Percentiles rank a stretch among this genome's conserved stretches.
These are phyloP conservation scores for Leccinum arenicola DNA, from an alignment of 768 basidiomycete species.

Conservation along the genomic window DNA sequence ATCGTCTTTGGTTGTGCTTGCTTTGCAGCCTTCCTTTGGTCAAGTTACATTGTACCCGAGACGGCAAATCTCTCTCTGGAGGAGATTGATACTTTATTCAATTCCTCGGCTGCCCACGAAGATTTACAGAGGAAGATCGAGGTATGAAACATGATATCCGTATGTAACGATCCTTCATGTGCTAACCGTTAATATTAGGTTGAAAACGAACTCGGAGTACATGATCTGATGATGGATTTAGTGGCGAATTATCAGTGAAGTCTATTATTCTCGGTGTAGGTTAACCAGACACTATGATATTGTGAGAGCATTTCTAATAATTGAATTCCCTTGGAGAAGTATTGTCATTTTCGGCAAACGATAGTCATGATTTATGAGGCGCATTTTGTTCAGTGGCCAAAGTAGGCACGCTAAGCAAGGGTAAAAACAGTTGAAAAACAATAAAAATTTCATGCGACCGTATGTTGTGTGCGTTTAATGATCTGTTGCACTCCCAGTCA, in stretches of 20 bases:
- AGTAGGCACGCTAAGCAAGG: background rate
- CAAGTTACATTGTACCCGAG: slow-evolving; percentile 67
- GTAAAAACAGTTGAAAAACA: background rate
- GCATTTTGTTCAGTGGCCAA: background rate
- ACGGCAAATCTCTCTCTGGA: slow-evolving; percentile 76
- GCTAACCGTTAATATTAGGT: slow-evolving; percentile 39
- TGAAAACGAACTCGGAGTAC: slow-evolving; percentile 53
- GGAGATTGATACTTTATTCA: slow-evolving; percentile 71
- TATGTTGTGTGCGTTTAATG: no score
- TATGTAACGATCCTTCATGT: background rate
- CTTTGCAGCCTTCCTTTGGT: slow-evolving; percentile 67
- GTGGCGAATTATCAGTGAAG: slow-evolving; percentile 15
- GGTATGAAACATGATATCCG: slow-evolving; percentile 34
- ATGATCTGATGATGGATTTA: slow-evolving; percentile 42
- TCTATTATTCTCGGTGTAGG: background rate
- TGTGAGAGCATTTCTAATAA: background rate
- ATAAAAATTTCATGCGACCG: background rate
- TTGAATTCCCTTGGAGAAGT: background rate
- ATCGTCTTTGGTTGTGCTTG: slow-evolving; percentile 63
- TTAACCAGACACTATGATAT: background rate
- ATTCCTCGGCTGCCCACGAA: slow-evolving; percentile 51
- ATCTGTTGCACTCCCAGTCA: background rate
- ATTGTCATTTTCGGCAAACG: background rate
- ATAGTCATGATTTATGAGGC: background rate
- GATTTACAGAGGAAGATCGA: slow-evolving; percentile 49